Conservation (phyloP, 2,329 filamentous ascomycete species). For the Ampelomyces quisqualis region DNA sequence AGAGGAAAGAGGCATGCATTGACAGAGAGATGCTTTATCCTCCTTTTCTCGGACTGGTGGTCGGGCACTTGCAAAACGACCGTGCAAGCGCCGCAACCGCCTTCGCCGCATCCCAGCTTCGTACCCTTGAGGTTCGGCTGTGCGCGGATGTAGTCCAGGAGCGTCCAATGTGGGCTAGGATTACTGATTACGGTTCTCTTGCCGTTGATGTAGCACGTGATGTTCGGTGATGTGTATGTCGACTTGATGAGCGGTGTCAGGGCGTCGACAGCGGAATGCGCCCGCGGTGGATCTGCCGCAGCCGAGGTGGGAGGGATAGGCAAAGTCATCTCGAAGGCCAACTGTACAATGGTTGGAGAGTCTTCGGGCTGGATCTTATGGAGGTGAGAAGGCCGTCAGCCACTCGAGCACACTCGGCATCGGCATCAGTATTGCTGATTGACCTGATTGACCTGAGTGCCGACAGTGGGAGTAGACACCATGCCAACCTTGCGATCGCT, state of each 20-base stretch:
- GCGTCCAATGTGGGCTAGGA: slow-evolving; percentile 83
- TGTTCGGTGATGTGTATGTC: slow-evolving; percentile 71
- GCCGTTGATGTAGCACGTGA: slow-evolving; percentile 91
- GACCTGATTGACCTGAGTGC: too few relatives aligned
- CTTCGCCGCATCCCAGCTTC: slow-evolving; percentile 93
- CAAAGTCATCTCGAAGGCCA: slow-evolving; percentile 27
- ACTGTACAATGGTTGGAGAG: background rate
- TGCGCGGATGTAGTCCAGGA: slow-evolving; percentile 84
- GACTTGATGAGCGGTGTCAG: slow-evolving; percentile 67
- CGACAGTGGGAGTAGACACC: too few relatives aligned
- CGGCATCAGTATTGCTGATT: slow-evolving; percentile 24
- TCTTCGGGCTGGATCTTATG: background rate
- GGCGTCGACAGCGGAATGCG: slow-evolving; percentile 40
- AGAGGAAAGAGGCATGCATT: slow-evolving; percentile 92
- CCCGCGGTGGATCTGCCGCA: slow-evolving; percentile 29
- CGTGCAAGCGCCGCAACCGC: slow-evolving; percentile 92
- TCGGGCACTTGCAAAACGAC: slow-evolving; percentile 57
- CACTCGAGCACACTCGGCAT: slow-evolving; percentile 16
- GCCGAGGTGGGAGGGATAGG: slow-evolving; percentile 33
- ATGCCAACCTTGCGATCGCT: too few relatives aligned
- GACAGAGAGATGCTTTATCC: slow-evolving; percentile 90
- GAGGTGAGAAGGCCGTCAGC: slow-evolving; percentile 4
- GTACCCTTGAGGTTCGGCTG: slow-evolving; percentile 87
- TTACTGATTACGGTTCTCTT: slow-evolving; percentile 80
- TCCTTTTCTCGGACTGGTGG: slow-evolving; percentile 74